These are phyloP conservation scores for Xylariaceae sp. DNA, from an alignment of 2,329 filamentous ascomycete species.

Conservation along the genomic window DNA sequence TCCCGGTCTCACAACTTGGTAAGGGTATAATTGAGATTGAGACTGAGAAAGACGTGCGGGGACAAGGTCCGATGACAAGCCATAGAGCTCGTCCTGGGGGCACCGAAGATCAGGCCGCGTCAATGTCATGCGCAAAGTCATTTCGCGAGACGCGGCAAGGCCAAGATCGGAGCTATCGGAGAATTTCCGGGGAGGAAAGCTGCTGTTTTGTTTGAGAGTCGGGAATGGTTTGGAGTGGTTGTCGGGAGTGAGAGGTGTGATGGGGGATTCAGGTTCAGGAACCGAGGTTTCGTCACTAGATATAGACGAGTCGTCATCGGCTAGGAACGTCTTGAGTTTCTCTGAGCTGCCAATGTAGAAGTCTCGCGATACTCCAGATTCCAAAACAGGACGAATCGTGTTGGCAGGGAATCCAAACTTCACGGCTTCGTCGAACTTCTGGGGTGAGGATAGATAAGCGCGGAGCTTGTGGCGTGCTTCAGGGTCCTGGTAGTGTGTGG, in stretches of 20 bases:
- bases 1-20: slow-evolving; percentile 33
- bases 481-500: slow-evolving; percentile 83
- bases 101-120: slow-evolving; percentile 82
- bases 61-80: slow-evolving; percentile 51
- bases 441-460: slow-evolving; percentile 78
- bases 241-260: slow-evolving; percentile 48
- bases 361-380: slow-evolving; percentile 21
- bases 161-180: slow-evolving; percentile 45
- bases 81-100: slow-evolving; percentile 66
- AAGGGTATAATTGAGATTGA: slow-evolving; percentile 22
- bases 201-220: slow-evolving; percentile 26
- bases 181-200: slow-evolving; percentile 27
- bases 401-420: slow-evolving; percentile 84
- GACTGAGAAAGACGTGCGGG: slow-evolving; percentile 31
- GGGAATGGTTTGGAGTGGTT: slow-evolving; percentile 28
- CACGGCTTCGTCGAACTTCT: slow-evolving; percentile 93
- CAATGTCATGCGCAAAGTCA: slow-evolving; percentile 94
- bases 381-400: slow-evolving; percentile 36
- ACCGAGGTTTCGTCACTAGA: slow-evolving; percentile 52
- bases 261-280: slow-evolving; percentile 55
- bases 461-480: slow-evolving; percentile 82
- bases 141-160: slow-evolving; percentile 65
- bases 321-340: slow-evolving; percentile 41
- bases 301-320: slow-evolving; percentile 50
- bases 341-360: slow-evolving; percentile 37